Base-by-base conservation (phyloP, 108 stramenopile species). In the Skeletonema costatum region DNA sequence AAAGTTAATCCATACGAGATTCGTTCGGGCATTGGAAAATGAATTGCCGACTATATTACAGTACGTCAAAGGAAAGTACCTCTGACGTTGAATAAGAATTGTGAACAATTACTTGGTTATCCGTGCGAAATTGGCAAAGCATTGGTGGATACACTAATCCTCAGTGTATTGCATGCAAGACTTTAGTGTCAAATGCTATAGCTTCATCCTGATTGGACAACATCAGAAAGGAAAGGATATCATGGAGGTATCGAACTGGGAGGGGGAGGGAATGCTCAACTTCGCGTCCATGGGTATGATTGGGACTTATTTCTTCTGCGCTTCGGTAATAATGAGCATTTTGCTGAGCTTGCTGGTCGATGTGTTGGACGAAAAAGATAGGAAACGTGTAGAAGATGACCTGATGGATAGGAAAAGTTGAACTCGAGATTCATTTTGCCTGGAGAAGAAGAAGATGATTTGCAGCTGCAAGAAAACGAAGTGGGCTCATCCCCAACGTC, bases 231-330 rank as follows among this genome's bases (percentile, higher is more conserved):
- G 88, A 30, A 69, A 66, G 38, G 68, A 74, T 8, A 80, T 91
- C 29, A 31, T 92, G 17, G 80, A 86, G 10, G 94, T 13, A 74
- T 95, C 17, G 51, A 72, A 1, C 73, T 87, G 39, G 82, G 73
- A 41, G 94, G 94, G 39, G 90, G 90, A 10, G 94, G 94, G 4
- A 60, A 50, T 25, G 88, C 85, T 3, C 84, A 78, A 32, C 71
- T 95, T 36, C 85, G 87, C 21, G 90, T 95, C 2, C 2, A 59
- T 82, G 10, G 94, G 92, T 14, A 85, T 95, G 89, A 61, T 63
- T 14, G 94, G 92, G 10, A 95, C 91, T 14, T 95, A 95, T 70
- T 81, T 79, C 60, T 95, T 95, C 78, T 91, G 94, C 71, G 88
- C 66, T 1, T 90, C 94, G 14, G 94, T 92, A 32, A 89, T 95